Base-by-base conservation (phyloP, 2,329 filamentous ascomycete genomes). In the Penicillium sp. region DNA sequence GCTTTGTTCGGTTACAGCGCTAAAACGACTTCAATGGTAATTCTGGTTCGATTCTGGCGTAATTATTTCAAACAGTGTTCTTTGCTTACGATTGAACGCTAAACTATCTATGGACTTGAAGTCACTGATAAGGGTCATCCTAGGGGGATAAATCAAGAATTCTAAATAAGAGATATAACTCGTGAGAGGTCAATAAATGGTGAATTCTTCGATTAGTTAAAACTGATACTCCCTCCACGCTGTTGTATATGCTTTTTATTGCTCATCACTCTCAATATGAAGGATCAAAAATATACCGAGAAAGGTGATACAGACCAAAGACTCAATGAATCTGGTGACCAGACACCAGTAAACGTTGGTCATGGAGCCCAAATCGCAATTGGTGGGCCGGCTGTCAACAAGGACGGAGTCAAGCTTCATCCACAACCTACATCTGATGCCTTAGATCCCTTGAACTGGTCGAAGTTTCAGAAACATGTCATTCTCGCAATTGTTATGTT, bases 401-500 rank as follows among this genome's bases (percentile, higher is more conserved):
- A 53, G 14, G 58, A 71, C 63, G 73, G 73, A 29, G 55, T 71
- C 41, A 69, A 62, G 41, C 55, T 75, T n/a, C 72, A 74, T 61
- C 78, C 78, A 10, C 74, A 76, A 27, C 75, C 76, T 19, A 80
- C 76, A 1, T 63, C 70, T 22, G 81, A 83, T 60, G 64, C 73
- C 1, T 68, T 83, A 21, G 82, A 85, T 61, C 82, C 82, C n/a
- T 69, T 85, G 49, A 85, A 84, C 62, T 85, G 82, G 81, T 70
- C 78, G 0, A 64, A 56, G 3, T 48, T 71, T 10, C 77, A 78
- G 60, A 84, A 84, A 63, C 75, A 82, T 65, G 66, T 63, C 2
- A 79, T 82, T 44, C 70, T 84, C 3, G 73, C 72, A 3, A 82
- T 84, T 57, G 79, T 84, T 16, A 84, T 84, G 80, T 69, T 78